phyloP scores from a whole-genome alignment of 1,284 basidiomycete genomes.

The Ganoderma sinense region DNA sequence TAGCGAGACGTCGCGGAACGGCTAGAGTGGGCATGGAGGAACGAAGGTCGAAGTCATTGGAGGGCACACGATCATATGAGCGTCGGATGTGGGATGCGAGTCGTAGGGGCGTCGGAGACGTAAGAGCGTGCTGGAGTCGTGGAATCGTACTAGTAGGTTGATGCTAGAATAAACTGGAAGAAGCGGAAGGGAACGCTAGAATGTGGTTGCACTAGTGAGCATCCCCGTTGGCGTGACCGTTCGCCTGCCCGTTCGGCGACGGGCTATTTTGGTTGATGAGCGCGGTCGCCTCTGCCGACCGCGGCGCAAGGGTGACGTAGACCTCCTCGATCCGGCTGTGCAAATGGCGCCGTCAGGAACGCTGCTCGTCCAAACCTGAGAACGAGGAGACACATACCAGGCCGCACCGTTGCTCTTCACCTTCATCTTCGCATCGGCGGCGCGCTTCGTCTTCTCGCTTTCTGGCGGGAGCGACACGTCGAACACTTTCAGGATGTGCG shows the following conservation, averaged over 20 bases:
- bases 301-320: constrained; percentile 19
- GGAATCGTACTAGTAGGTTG: neutral
- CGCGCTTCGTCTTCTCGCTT: constrained; percentile 15
- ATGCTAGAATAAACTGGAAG: neutral
- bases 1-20: neutral
- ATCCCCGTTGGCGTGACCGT: constrained; percentile 1
- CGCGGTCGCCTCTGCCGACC: constrained; percentile 18
- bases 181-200: neutral
- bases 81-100: neutral
- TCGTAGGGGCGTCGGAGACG: neutral
- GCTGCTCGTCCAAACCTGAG: neutral
- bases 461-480: constrained; percentile 22
- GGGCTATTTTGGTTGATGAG: constrained; percentile 13
- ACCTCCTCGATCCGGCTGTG: constrained; percentile 26
- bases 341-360: neutral
- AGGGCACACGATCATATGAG: neutral
- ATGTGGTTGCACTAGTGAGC: neutral
- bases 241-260: neutral
- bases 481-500: constrained; percentile 27
- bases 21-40: neutral
- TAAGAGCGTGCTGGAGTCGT: neutral
- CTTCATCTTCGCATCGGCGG: constrained; percentile 25
- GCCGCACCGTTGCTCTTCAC: constrained; percentile 29
- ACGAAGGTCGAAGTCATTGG: neutral
- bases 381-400: constrained; percentile 13